These are phyloP conservation scores for Aspergillus felis DNA, from an alignment of 2,329 filamentous ascomycete genomes.

Conservation along the genomic window DNA sequence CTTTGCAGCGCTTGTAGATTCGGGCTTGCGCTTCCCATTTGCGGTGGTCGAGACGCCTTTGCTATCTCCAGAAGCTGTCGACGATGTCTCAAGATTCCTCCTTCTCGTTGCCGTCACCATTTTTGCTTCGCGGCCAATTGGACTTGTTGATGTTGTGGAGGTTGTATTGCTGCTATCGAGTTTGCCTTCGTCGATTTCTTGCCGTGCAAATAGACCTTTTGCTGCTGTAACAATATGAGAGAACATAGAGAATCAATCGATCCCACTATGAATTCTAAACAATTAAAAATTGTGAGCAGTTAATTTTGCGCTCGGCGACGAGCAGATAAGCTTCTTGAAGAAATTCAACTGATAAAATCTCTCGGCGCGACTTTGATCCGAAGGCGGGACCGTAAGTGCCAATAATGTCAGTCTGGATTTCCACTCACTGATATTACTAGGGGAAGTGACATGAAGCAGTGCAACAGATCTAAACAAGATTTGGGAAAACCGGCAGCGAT, in stretches of 20 bases:
- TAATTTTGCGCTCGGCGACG: not conserved
- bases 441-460: not conserved
- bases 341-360: constrained; percentile 7
- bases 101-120: constrained; percentile 36
- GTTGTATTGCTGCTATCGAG: constrained; percentile 4
- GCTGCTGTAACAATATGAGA: constrained; percentile 40
- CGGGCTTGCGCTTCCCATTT: constrained; percentile 35
- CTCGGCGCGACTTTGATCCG: constrained; percentile 19
- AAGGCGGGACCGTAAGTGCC: not conserved
- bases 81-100: constrained; percentile 7
- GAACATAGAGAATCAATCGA: constrained; percentile 34
- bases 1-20: constrained; percentile 16
- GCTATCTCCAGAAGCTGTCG: not conserved
- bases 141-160: constrained; percentile 9
- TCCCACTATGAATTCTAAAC: constrained; percentile 2
- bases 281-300: not conserved
- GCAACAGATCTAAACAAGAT: not conserved
- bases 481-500: not conserved
- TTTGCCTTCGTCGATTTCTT: constrained; percentile 21
- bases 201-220: constrained; percentile 38
- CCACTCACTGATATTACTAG: not conserved
- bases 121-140: constrained; percentile 16
- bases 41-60: constrained; percentile 11
- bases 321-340: not conserved
- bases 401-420: not conserved